phyloP scores from a whole-genome alignment of 2,329 filamentous ascomycete genomes.

The Penicillium sp. region DNA sequence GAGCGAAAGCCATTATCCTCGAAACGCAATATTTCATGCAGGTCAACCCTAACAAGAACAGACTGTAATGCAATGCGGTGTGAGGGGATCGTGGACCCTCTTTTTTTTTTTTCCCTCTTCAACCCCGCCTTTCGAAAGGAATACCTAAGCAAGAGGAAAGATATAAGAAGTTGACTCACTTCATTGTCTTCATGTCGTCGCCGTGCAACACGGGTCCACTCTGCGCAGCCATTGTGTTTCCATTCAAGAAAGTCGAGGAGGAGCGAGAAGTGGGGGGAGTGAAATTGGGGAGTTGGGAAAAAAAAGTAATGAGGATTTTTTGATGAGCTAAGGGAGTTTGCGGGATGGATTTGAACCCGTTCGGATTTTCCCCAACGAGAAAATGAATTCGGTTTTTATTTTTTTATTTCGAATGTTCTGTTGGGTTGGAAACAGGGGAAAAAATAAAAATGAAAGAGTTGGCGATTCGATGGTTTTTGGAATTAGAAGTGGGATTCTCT shows the following conservation, averaged over 20 bases:
- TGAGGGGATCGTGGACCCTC: slow-evolving; percentile 13
- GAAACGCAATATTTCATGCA: slow-evolving; percentile 9
- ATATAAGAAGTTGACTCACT: slow-evolving; percentile 39
- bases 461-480: not conserved
- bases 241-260: slow-evolving; percentile 22
- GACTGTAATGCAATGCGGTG: slow-evolving; percentile 15
- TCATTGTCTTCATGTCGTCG: slow-evolving; percentile 53
- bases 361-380: slow-evolving; percentile 7
- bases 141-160: not conserved
- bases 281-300: slow-evolving; percentile 9
- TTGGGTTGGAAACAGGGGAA: not conserved
- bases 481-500: slow-evolving; percentile 1
- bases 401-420: not conserved
- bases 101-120: slow-evolving; percentile 1
- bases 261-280: slow-evolving; percentile 7
- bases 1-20: not conserved
- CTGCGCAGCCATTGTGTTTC: slow-evolving; percentile 37
- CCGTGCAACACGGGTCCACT: slow-evolving; percentile 44
- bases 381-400: not conserved
- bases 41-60: slow-evolving; percentile 2
- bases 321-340: slow-evolving; percentile 33
- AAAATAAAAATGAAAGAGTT: not conserved
- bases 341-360: slow-evolving; percentile 19
- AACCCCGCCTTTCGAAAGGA: slow-evolving; percentile 1
- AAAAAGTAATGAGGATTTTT: slow-evolving; percentile 14